These are phyloP conservation scores for Hymenoscyphus fraxineus DNA, from an alignment of 2,329 filamentous ascomycete genomes.

Conservation along the genomic window DNA sequence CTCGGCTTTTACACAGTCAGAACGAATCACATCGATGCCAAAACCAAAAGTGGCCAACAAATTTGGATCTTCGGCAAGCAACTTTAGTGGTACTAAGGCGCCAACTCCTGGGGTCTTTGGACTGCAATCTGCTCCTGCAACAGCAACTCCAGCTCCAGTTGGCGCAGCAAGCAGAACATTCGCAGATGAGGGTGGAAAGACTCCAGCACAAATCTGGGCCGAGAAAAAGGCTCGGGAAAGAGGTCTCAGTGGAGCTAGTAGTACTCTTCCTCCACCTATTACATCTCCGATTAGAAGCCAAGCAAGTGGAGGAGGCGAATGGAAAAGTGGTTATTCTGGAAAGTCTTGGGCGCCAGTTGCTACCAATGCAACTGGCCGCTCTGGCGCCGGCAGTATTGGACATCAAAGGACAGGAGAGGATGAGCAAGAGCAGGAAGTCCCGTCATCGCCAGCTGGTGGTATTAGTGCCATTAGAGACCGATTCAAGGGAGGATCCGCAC, in stretches of 20 bases:
- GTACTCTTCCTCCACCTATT: conserved; percentile 40
- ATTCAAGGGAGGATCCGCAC: conserved; percentile 67
- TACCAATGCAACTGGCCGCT: conserved; percentile 66
- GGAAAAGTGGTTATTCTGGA: conserved; percentile 88
- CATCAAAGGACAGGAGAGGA: conserved; percentile 62
- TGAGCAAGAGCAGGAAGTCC: conserved; percentile 44
- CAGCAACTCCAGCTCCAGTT: conserved; percentile 55
- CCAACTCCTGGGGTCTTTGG: conserved; percentile 69
- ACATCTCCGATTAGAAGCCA: conserved; percentile 61
- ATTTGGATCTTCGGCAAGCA: conserved; percentile 65
- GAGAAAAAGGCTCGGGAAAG: conserved; percentile 89
- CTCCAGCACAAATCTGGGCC: conserved; percentile 93
- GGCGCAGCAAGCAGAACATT: conserved; percentile 87
- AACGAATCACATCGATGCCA: conserved; percentile 79
- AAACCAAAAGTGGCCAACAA: conserved; percentile 95
- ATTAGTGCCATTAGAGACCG: conserved; percentile 75
- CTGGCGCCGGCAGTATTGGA: conserved; percentile 45
- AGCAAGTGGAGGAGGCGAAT: conserved; percentile 68
- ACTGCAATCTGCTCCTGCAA: conserved; percentile 57
- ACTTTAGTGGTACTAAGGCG: conserved; percentile 85
- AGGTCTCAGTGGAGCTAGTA: conserved; percentile 49
- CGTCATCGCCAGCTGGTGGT: conserved; percentile 57
- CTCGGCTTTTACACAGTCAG: conserved; percentile 68
- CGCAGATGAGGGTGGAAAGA: conserved; percentile 92
- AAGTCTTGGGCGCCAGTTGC: conserved; percentile 88